Base-by-base conservation (phyloP, 2,329 filamentous ascomycete genomes). In the Coniochaeta ligniaria region DNA sequence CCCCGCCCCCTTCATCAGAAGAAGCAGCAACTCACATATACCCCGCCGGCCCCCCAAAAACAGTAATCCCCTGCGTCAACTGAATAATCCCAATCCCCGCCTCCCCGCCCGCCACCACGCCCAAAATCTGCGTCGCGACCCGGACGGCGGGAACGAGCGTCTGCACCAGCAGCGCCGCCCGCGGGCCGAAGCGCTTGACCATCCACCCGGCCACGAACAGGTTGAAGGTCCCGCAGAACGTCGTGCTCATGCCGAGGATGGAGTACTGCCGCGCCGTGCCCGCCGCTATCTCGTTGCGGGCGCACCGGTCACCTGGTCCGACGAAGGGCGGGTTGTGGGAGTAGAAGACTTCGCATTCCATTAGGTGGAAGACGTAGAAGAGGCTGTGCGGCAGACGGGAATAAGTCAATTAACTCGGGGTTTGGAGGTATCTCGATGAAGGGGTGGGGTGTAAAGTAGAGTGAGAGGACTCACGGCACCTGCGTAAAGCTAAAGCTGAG, bases 261-360 rank as follows among this genome's bases (percentile, higher is more conserved):
- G 83, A 83, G 36, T 86, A 83, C 59, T 88, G 80, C 1, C 76
- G 76, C 0, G 88, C 87, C 1, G 87, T 89, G 22, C 80, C 78
- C 1, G 87, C 84, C 55, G 87, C 81, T 62, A 91, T 87, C 63
- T 83, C 82, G 59, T 82, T 82, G 36, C 80, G 78, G 55, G 77
- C 78, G 68, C 88, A 91, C 17, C 82, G 77, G 62, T 86, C 82
- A 4, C 76, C 76, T 4, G 71, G 66, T 1, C 77, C 79, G 11
- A 73, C 65, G 57, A 75, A 82, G 0, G 80, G 77, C 14, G 81
- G 78, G 66, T 89, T 82, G 2, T 75, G 75, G 38, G 78, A 74
- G 72, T 90, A 91, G 70, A 85, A 91, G 58, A 82, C 80, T 60
- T 91, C 85, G 72, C 88, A 91, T 57, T 84, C 85, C 87, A 91